Base-by-base conservation (phyloP, 495 filamentous ascomycete species). In the Penicillium verhagenii region DNA sequence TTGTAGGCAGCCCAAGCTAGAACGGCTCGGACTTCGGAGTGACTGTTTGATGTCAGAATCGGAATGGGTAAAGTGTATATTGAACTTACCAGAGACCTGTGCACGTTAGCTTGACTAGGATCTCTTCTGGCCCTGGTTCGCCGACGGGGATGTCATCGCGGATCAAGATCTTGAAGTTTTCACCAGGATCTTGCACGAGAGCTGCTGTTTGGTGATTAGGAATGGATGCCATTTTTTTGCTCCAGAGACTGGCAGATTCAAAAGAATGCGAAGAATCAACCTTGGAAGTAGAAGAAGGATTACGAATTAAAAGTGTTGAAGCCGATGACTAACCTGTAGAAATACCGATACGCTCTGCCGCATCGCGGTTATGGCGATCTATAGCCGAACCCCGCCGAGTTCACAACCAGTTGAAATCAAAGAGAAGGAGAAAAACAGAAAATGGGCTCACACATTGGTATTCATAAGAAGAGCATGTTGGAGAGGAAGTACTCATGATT, bases 11-110 rank as follows among this genome's bases (percentile, higher is more conserved):
- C 57, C 54, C 59, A 67, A 1, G 52, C 62, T 21, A 53, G n/a
- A 0, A 65, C 60, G 1, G 61, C 60, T 33, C 60, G 64, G 5
- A 66, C 57, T 56, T 67, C 67, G 0, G 67, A 70, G 51, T 59
- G 59, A 21, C 66, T 65, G n/a, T 19, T 19, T 44, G 19, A 4
- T 7, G 21, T 24, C 6, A 43, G 18, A 14, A 21, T 21, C 37
- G 24, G 19, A 18, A 25, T 16, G 19, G 2, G 45, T 18, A 25
- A 18, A 4, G 11, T 18, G 28, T 18, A 26, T 13, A 3, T 10
- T 35, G 31, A 9, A 19, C 58, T 58, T 31, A 65, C 63, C 63
- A 66, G 8, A 66, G 47, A 4, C 63, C 63, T 8, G 60, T 64
- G 31, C 63, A 66, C 4, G 47, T 50, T 19, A 66, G 28, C 37